phyloP scores from a whole-genome alignment of 169 alveolate species.

The Cytauxzoon felis region DNA sequence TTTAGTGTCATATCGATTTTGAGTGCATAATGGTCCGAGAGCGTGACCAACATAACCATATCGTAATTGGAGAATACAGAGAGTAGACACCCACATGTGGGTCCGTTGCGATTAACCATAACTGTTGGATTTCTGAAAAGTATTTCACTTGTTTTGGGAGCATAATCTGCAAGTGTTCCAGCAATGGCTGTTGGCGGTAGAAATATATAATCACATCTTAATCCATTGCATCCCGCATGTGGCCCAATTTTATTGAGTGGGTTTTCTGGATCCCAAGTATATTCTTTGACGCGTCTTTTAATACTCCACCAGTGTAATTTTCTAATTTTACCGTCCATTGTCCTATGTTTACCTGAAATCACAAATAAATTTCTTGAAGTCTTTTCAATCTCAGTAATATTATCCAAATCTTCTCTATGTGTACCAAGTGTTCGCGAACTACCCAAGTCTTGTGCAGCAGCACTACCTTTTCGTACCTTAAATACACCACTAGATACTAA shows the following conservation, averaged over 20 bases:
- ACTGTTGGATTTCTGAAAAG: slow-evolving; percentile 83
- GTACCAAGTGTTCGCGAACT: too few species aligned
- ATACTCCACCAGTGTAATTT: slow-evolving; percentile 26
- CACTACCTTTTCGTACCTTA: neutral
- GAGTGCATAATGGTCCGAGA: slow-evolving; percentile 85
- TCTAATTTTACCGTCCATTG: slow-evolving; percentile 1
- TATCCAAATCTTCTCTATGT: neutral
- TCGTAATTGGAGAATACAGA: slow-evolving; percentile 53
- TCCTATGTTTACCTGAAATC: neutral
- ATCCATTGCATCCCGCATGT: slow-evolving; percentile 83
- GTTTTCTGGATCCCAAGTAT: slow-evolving; percentile 87
- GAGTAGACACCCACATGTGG: slow-evolving; percentile 45
- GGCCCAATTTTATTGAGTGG: slow-evolving; percentile 85
- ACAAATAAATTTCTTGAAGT: neutral
- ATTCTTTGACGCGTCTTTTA: slow-evolving; percentile 51
- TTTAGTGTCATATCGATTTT: slow-evolving; percentile 63
- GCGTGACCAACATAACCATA: slow-evolving; percentile 79
- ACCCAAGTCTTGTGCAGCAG: too few species aligned
- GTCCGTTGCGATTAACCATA: slow-evolving; percentile 56
- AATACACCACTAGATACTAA: neutral
- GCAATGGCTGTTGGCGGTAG: slow-evolving; percentile 78
- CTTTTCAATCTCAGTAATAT: neutral
- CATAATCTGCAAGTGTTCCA: slow-evolving; percentile 66
- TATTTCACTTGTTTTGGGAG: slow-evolving; percentile 76
- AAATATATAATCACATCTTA: slow-evolving; percentile 84